Evolutionary conservation across 495 filamentous ascomycete genomes (phyloP).

Genomic region (Podospora pseudoanserina): DNA sequence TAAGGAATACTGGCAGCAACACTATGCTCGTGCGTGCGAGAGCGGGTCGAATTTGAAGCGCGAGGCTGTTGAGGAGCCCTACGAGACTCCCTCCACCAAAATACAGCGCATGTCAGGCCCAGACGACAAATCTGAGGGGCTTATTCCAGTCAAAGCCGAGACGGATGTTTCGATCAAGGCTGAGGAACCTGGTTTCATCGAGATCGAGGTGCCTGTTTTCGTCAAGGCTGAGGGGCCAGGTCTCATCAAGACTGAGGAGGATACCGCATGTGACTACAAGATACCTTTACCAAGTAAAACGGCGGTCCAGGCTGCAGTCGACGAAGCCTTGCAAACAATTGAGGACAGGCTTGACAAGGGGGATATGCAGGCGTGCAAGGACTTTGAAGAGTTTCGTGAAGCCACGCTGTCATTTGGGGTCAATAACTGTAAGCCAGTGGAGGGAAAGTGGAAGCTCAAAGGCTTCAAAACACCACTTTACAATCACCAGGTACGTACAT

Average conservation of each 20-base stretch:
- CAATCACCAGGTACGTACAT: conserved; percentile 29
- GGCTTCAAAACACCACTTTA: conserved; percentile 45
- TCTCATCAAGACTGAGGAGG: background rate
- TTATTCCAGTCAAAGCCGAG: background rate
- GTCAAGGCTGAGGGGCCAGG: no score
- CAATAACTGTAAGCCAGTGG: background rate
- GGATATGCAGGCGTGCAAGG: background rate
- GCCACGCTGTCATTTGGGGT: conserved; percentile 5
- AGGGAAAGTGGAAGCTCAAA: conserved; percentile 10
- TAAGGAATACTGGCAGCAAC: background rate
- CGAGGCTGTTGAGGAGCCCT: background rate
- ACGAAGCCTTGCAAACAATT: background rate
- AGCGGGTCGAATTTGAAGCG: background rate
- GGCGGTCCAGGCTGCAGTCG: background rate
- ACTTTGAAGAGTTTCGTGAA: background rate
- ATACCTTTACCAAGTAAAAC: background rate
- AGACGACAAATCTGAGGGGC: background rate
- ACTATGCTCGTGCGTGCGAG: background rate
- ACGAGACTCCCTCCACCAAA: background rate
- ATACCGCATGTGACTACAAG: background rate
- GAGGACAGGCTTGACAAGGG: background rate
- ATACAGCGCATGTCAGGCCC: background rate
- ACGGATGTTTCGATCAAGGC: no score
- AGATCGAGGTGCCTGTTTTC: no score
- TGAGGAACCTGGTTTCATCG: no score